Percentiles rank a stretch among this genome's conserved stretches.
Evolutionary conservation across 192 early-diverging fungal genomes (phyloP).

Genomic region (Oehlia diaphana): DNA sequence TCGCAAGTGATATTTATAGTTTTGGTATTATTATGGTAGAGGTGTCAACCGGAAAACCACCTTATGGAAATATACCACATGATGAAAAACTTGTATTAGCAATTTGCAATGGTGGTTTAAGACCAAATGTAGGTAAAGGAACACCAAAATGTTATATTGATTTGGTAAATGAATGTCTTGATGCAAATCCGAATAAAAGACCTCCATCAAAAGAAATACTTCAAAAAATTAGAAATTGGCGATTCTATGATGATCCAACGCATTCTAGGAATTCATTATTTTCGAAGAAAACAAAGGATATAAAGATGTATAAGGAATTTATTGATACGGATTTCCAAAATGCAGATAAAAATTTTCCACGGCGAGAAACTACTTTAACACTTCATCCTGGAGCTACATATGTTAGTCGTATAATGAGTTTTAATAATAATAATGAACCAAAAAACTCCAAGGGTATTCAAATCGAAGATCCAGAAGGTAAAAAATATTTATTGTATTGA

Average conservation of each 20-base stretch:
- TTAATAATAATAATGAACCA: too few species aligned
- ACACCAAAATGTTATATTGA: slow-evolving; percentile 8
- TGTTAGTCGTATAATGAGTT: too few species aligned
- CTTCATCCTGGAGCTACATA: too few species aligned
- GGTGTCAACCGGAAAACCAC: slow-evolving; percentile 37
- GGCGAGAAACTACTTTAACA: too few species aligned
- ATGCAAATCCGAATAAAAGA: not conserved
- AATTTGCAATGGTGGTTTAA: not conserved
- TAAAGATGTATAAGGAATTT: not conserved
- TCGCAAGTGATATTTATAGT: slow-evolving; percentile 42
- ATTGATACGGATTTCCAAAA: not conserved
- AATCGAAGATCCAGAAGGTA: too few species aligned
- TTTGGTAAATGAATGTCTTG: not conserved
- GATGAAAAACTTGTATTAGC: not conserved
- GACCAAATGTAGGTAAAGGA: not conserved
- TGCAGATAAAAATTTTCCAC: too few species aligned
- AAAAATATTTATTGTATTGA: too few species aligned
- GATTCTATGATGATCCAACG: too few species aligned
- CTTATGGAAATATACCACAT: slow-evolving; percentile 25
- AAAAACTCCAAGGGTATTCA: too few species aligned
- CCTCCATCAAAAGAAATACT: not conserved
- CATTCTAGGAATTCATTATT: too few species aligned
- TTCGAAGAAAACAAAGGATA: too few species aligned
- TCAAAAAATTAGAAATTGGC: not conserved
- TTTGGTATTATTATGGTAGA: slow-evolving; percentile 46